phyloP scores from a whole-genome alignment of 2,329 filamentous ascomycete genomes.

The Hortaea sp. region DNA sequence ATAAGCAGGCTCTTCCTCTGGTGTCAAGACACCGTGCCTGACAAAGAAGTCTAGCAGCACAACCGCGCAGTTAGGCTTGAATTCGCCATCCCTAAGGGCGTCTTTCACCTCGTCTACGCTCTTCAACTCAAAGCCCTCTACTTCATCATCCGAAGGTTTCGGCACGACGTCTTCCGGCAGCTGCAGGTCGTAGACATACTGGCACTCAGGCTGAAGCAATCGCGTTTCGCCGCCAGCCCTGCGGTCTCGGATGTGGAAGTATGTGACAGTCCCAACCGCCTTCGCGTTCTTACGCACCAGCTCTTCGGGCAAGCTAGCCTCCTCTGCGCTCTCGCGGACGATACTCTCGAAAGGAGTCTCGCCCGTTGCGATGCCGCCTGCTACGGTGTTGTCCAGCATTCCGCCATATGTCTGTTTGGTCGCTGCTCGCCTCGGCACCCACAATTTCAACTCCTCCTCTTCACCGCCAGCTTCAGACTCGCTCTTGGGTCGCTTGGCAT shows the following conservation, averaged over 20 bases:
- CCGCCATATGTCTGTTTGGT: constrained; percentile 78
- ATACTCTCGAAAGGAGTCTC: constrained; percentile 74
- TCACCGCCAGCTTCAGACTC: constrained; percentile 28
- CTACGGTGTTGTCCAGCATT: constrained; percentile 94
- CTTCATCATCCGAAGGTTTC: constrained; percentile 76
- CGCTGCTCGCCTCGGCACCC: constrained; percentile 68
- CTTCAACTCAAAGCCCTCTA: constrained; percentile 72
- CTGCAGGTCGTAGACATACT: constrained; percentile 86
- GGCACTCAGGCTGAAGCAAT: constrained; percentile 78
- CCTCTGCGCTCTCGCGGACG: constrained; percentile 78
- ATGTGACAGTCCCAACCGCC: constrained; percentile 64
- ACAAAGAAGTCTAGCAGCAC: constrained; percentile 85
- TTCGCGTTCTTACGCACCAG: constrained; percentile 53
- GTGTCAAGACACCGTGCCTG: constrained; percentile 68
- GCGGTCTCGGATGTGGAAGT: constrained; percentile 69
- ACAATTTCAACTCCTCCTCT: constrained; percentile 57
- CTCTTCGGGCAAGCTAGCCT: constrained; percentile 66
- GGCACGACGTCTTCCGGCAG: constrained; percentile 59
- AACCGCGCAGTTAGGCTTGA: constrained; percentile 87
- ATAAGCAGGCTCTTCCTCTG: constrained; percentile 70
- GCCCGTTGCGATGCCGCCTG: constrained; percentile 70
- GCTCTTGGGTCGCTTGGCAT: constrained; percentile 17
- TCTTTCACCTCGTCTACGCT: constrained; percentile 64
- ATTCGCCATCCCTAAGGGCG: constrained; percentile 61
- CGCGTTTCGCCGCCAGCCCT: constrained; percentile 70